Percentiles rank a stretch among this genome's conserved stretches.
Conservation (phyloP, 164 flowering plant species). For the Cinnamomum chago region DNA sequence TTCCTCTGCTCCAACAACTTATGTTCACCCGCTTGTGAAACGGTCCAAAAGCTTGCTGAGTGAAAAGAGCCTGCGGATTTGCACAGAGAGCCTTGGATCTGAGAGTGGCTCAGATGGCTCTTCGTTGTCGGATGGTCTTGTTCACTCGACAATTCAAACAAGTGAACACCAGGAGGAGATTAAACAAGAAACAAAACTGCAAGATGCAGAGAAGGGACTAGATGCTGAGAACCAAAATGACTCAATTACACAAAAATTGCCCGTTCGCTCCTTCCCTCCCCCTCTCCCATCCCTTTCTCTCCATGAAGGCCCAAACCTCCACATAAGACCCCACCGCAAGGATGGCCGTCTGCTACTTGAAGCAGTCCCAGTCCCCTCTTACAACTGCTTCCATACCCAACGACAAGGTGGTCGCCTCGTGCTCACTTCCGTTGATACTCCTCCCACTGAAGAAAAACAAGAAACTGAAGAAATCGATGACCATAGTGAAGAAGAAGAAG, state of each 20-base stretch:
- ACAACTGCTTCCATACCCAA: slow-evolving; percentile 39
- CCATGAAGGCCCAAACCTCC: slow-evolving; percentile 37
- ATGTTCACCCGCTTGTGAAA: slow-evolving; percentile 66
- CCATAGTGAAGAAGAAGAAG: slow-evolving; percentile 6
- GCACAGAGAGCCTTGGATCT: slow-evolving; percentile 92
- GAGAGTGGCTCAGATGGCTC: slow-evolving; percentile 85
- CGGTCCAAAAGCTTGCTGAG: slow-evolving; percentile 45
- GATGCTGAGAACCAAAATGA: slow-evolving; percentile 3
- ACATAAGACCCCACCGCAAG: slow-evolving; percentile 45
- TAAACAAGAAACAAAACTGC: neutral
- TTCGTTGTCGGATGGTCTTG: slow-evolving; percentile 18
- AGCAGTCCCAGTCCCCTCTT: slow-evolving; percentile 50
- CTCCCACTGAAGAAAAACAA: slow-evolving; percentile 1
- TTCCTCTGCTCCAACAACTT: slow-evolving; percentile 44
- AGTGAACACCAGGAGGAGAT: slow-evolving; percentile 15
- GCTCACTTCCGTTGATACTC: slow-evolving; percentile 32
- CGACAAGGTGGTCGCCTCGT: slow-evolving; percentile 72
- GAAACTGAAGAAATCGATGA: slow-evolving; percentile 11
- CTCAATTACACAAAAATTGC: slow-evolving; percentile 12
- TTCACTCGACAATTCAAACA: slow-evolving; percentile 33
- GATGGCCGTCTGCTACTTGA: slow-evolving; percentile 66
- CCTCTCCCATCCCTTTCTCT: slow-evolving; percentile 57
- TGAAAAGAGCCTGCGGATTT: slow-evolving; percentile 66
- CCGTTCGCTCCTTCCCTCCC: slow-evolving; percentile 50
- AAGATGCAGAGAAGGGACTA: neutral